Conservation (phyloP, 2,329 filamentous ascomycete genomes). For the Alternaria sp. region DNA sequence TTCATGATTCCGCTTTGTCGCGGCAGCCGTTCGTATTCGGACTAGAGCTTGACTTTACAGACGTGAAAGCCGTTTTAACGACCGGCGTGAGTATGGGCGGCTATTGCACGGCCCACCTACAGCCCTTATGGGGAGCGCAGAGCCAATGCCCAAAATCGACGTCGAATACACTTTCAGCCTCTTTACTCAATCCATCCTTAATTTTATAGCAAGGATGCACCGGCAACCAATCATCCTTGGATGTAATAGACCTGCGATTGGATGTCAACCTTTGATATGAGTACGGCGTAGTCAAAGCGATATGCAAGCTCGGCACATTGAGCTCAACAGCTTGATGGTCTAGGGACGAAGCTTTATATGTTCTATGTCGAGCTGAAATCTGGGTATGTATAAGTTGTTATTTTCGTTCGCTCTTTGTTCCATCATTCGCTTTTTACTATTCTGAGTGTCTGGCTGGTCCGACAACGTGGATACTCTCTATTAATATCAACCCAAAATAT, state of each 20-base stretch:
- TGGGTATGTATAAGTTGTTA: conserved; percentile 28
- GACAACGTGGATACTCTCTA: not conserved
- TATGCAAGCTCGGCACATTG: conserved; percentile 10
- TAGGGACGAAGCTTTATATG: conserved; percentile 20
- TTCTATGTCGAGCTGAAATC: conserved; percentile 7
- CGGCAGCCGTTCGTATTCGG: not conserved
- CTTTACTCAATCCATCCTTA: conserved; percentile 16
- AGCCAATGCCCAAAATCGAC: conserved; percentile 22
- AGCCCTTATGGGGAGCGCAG: conserved; percentile 12
- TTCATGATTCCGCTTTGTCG: not conserved
- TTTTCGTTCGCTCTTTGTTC: conserved; percentile 24
- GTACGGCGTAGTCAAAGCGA: conserved; percentile 25
- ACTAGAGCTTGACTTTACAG: not conserved
- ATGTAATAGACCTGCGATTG: conserved; percentile 17
- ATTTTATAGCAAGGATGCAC: conserved; percentile 5
- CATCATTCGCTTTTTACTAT: conserved; percentile 13
- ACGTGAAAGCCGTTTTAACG: conserved; percentile 6
- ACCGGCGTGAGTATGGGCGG: conserved; percentile 16
- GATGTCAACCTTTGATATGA: conserved; percentile 22
- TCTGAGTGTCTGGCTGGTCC: conserved; percentile 25
- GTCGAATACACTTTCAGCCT: conserved; percentile 14
- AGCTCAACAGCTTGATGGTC: not conserved
- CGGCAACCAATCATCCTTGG: conserved; percentile 2
- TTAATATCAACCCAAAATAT: not conserved
- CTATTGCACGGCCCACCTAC: conserved; percentile 21